Percentiles rank a stretch among this genome's conserved stretches.
phyloP scores from a whole-genome alignment of 2,329 filamentous ascomycete species.

The Penicillium sp. region DNA sequence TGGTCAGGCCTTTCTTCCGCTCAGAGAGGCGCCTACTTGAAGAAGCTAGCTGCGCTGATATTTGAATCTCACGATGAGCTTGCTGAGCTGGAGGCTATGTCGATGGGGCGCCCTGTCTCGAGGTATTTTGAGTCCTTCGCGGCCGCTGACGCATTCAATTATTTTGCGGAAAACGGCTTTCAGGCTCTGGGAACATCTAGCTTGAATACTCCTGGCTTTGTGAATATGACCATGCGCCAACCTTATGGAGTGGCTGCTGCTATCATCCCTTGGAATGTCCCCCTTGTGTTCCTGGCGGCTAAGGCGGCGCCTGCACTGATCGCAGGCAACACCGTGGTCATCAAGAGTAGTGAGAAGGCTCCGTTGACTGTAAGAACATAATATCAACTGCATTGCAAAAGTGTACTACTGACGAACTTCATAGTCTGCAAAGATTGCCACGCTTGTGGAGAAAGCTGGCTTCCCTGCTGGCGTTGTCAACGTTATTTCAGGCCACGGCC shows the following conservation, averaged over 20 bases:
- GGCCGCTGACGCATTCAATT: constrained; percentile 15
- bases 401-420: background rate
- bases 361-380: constrained; percentile 52
- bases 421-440: constrained; percentile 13
- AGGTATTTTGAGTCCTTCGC: constrained; percentile 17
- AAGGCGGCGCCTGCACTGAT: constrained; percentile 69
- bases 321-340: constrained; percentile 58
- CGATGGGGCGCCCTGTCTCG: constrained; percentile 32
- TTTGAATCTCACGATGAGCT: constrained; percentile 23
- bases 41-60: constrained; percentile 28
- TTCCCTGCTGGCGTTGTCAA: constrained; percentile 59
- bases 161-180: constrained; percentile 24
- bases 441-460: constrained; percentile 56
- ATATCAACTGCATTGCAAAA: background rate
- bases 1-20: constrained; percentile 26
- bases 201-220: constrained; percentile 15
- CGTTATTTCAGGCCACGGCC: constrained; percentile 68
- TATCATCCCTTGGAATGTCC: constrained; percentile 56
- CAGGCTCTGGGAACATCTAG: constrained; percentile 18
- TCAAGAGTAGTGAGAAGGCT: constrained; percentile 64
- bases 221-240: constrained; percentile 28
- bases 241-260: constrained; percentile 39
- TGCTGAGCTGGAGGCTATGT: constrained; percentile 31
- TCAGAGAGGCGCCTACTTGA: constrained; percentile 25
- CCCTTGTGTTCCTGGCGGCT: constrained; percentile 54